Percentiles rank a stretch among this genome's conserved stretches.
These are phyloP conservation scores for Diaporthe aspalathi DNA, from an alignment of 2,329 filamentous ascomycete species.

Conservation along the genomic window DNA sequence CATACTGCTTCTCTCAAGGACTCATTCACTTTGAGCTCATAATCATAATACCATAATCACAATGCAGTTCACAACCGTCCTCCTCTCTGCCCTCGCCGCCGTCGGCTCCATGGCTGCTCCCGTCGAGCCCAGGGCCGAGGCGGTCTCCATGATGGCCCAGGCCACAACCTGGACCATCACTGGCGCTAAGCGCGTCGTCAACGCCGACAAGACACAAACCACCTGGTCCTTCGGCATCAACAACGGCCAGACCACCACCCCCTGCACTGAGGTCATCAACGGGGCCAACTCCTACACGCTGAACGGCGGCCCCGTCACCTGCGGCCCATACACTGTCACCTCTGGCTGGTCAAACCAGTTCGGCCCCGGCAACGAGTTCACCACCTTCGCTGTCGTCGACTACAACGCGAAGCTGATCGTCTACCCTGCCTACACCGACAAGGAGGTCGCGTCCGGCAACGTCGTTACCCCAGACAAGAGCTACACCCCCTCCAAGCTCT, in stretches of 20 bases:
- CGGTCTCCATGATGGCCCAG: slow-evolving; percentile 46
- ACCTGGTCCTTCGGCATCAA: slow-evolving; percentile 56
- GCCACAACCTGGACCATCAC: slow-evolving; percentile 54
- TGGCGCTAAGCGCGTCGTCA: slow-evolving; percentile 53
- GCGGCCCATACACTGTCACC: slow-evolving; percentile 63
- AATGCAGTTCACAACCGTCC: slow-evolving; percentile 51
- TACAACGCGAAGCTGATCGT: slow-evolving; percentile 56
- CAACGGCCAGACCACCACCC: slow-evolving; percentile 47
- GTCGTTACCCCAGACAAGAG: slow-evolving; percentile 62
- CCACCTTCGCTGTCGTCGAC: slow-evolving; percentile 63
- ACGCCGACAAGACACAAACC: slow-evolving; percentile 53
- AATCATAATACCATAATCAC: slow-evolving; percentile 38
- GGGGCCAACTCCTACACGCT: slow-evolving; percentile 51
- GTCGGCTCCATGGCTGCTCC: slow-evolving; percentile 45
- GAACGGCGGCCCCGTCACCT: slow-evolving; percentile 51
- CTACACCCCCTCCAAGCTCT: slow-evolving; percentile 49
- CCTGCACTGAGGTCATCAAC: slow-evolving; percentile 50
- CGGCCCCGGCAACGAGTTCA: slow-evolving; percentile 63
- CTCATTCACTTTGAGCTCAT: background rate
- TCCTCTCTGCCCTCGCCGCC: slow-evolving; percentile 45
- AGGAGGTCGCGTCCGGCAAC: slow-evolving; percentile 56
- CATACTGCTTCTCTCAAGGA: background rate
- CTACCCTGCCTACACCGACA: slow-evolving; percentile 66
- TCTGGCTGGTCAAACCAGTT: slow-evolving; percentile 68
- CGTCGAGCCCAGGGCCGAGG: slow-evolving; percentile 41